phyloP scores from a whole-genome alignment of 768 basidiomycete genomes.

The Leccinellum albellum region DNA sequence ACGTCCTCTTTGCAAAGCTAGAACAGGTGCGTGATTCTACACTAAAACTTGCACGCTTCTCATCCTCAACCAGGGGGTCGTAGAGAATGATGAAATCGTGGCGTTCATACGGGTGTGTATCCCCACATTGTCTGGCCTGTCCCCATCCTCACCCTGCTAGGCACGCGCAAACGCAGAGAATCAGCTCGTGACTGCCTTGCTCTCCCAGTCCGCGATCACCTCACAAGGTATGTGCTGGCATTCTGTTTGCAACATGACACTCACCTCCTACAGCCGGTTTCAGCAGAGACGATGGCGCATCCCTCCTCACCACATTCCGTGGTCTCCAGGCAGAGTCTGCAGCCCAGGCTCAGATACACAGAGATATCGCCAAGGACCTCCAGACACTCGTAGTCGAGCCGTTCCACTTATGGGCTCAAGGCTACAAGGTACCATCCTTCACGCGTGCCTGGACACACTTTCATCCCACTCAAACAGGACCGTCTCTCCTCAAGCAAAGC shows the following conservation, averaged over 20 bases:
- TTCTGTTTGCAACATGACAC: slow-evolving; percentile 1
- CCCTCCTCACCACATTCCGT: slow-evolving; percentile 72
- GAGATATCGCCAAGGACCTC: slow-evolving; percentile 69
- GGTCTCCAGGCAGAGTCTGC: slow-evolving; percentile 73
- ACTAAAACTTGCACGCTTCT: slow-evolving; percentile 1
- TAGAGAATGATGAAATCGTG: slow-evolving; percentile 80
- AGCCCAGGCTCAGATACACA: slow-evolving; percentile 73
- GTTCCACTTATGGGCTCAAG: slow-evolving; percentile 74
- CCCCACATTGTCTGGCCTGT: background rate
- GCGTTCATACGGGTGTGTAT: slow-evolving; percentile 75
- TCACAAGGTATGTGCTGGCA: slow-evolving; percentile 41
- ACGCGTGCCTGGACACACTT: slow-evolving; percentile 5
- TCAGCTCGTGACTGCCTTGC: slow-evolving; percentile 57
- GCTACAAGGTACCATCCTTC: slow-evolving; percentile 53
- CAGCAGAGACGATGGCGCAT: slow-evolving; percentile 78
- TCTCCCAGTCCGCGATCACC: slow-evolving; percentile 45
- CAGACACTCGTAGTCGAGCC: slow-evolving; percentile 72
- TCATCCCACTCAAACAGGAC: slow-evolving; percentile 40
- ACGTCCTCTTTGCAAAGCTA: slow-evolving; percentile 71
- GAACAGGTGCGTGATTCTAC: slow-evolving; percentile 55
- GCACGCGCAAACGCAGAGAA: slow-evolving; percentile 70
- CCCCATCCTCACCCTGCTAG: slow-evolving; percentile 36
- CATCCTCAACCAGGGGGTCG: slow-evolving; percentile 54
- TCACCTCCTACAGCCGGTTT: slow-evolving; percentile 55
- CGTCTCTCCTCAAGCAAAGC: slow-evolving; percentile 57